phyloP scores from a whole-genome alignment of 495 filamentous ascomycete species.

The Apodospora peruviana region DNA sequence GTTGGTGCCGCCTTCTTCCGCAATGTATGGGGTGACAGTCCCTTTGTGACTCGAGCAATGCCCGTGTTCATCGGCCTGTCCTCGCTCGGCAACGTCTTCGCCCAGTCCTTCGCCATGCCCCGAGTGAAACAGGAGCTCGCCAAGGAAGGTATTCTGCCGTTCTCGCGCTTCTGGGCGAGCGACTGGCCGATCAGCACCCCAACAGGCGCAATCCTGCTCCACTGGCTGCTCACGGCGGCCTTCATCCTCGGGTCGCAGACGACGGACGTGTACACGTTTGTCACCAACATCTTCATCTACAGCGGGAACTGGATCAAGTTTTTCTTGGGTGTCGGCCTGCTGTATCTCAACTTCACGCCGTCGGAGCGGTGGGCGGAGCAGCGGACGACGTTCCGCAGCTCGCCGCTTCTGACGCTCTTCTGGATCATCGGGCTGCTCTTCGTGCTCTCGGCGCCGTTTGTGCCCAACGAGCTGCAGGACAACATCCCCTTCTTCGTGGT shows the following conservation, averaged over 20 bases:
- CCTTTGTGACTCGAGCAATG: constrained; percentile 42
- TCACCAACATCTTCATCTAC: constrained; percentile 28
- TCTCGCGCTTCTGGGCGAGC: constrained; percentile 53
- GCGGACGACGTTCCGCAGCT: constrained; percentile 33
- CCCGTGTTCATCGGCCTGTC: constrained; percentile 60
- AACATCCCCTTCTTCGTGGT: constrained; percentile 36
- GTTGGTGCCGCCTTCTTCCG: constrained; percentile 56
- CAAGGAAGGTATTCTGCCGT: constrained; percentile 54
- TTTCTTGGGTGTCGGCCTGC: constrained; percentile 46
- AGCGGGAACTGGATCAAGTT: constrained; percentile 32
- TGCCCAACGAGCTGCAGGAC: constrained; percentile 29
- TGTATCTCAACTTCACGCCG: constrained; percentile 35
- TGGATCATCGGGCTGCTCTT: constrained; percentile 40
- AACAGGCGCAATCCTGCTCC: constrained; percentile 54
- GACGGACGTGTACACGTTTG: constrained; percentile 21
- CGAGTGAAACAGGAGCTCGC: constrained; percentile 55
- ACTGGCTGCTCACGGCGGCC: constrained; percentile 56
- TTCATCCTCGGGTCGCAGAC: constrained; percentile 45
- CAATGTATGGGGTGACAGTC: constrained; percentile 45
- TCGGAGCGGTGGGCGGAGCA: constrained; percentile 30
- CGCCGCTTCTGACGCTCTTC: constrained; percentile 36
- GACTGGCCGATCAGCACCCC: constrained; percentile 57
- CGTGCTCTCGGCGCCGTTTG: constrained; percentile 37
- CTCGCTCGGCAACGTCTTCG: constrained; percentile 60
- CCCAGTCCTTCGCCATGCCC: constrained; percentile 57